Base-by-base conservation (phyloP, 1,284 basidiomycete genomes). In the Tylopilus sp. region DNA sequence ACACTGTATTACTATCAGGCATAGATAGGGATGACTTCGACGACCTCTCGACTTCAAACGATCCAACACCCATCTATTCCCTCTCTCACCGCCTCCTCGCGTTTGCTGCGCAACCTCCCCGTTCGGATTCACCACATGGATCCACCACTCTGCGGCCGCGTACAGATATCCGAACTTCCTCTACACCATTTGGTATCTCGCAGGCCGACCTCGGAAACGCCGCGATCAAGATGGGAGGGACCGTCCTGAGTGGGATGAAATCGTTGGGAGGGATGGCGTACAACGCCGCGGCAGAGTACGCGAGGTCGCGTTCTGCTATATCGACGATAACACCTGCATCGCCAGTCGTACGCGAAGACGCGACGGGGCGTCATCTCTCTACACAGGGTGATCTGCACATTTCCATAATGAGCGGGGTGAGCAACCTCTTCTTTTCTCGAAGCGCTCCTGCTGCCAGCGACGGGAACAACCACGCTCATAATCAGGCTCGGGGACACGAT, bases 11-110 rank as follows among this genome's bases (percentile, higher is more conserved):
- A 70, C 52, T 64, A 66, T 50, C 68, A 62, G 61, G 58, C 53
- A 56, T 74, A 64, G 65, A 68, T 46, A 38, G 44, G 30, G 54
- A 61, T 49, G 49, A 55, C 47, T 52, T 28, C 44, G 57, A 62
- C 51, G 51, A 55, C 41, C 16, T 37, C 55, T 51, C 52, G 7
- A 46, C 38, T 6, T 8, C 43, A 16, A 41, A 54, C 42, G 49
- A 58, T 16, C 72, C 72, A 1, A 65, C 59, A 21, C 78, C 82
- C 2, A 67, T 84, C 9, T 87, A 80, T 58, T 72, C 83, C 6
- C 71, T 86, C 13, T 82, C 79, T 16, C 68, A 74, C 37, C 79
- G 85, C 12, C 74, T 88, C 18, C 71, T 89, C 7, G 84, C 83
- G 5, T 87, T 78, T 54, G 75, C 77, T 7, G 77, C 79, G 1